Conservation (phyloP, 805 yeast genomes). For the Monosporozyma aerobia region DNA sequence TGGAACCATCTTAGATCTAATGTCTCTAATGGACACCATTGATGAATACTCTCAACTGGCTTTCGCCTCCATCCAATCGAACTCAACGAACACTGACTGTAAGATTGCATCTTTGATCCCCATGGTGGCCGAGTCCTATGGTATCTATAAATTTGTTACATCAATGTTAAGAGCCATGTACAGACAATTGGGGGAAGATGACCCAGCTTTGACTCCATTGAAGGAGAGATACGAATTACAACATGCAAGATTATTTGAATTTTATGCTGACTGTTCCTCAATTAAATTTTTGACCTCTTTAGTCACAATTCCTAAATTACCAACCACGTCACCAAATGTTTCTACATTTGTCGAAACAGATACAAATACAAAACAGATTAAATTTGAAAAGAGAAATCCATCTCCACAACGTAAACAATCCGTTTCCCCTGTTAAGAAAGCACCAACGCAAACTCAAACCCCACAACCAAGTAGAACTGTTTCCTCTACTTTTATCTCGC, state of each 20-base stretch:
- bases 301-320: conserved; percentile 39
- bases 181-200: conserved; percentile 50
- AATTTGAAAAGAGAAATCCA: conserved; percentile 6
- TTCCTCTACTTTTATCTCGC: conserved; percentile 3
- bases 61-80: conserved; percentile 58
- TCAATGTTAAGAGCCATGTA: conserved; percentile 88
- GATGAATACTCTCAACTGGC: conserved; percentile 70
- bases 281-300: conserved; percentile 72
- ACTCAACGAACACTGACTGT: conserved; percentile 50
- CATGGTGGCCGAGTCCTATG: conserved; percentile 81
- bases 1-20: conserved; percentile 76
- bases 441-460: not conserved
- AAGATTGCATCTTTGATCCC: conserved; percentile 84
- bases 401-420: conserved; percentile 1
- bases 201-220: conserved; percentile 69
- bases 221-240: conserved; percentile 63
- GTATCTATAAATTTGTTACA: conserved; percentile 79
- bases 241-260: conserved; percentile 59
- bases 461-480: not conserved
- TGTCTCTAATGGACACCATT: conserved; percentile 76
- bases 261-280: conserved; percentile 83
- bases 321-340: conserved; percentile 31
- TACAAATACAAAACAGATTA: conserved; percentile 9
- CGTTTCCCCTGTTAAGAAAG: not conserved
- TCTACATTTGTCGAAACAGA: conserved; percentile 18